Evolutionary conservation across 208 protist genomes (phyloP).

Genomic region (Crithidia thermophila): DNA sequence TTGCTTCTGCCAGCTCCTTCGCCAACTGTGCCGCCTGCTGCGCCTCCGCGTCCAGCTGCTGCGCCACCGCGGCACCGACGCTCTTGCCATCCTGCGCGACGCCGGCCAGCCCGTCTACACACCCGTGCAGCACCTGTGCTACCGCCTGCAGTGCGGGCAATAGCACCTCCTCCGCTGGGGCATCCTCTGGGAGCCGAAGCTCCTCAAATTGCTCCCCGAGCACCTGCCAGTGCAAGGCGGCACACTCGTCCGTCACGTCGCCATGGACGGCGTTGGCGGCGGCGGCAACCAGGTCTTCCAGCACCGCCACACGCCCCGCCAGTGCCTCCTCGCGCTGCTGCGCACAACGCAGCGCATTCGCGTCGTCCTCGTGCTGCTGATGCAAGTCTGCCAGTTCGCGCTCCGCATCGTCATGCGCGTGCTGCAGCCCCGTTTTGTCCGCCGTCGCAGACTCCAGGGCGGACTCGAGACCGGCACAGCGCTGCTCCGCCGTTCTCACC

Average conservation of each 20-base stretch:
- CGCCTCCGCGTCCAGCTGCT: slow-evolving; percentile 23
- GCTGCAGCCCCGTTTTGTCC: slow-evolving; percentile 1
- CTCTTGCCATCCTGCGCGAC: background rate
- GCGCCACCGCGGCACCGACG: background rate
- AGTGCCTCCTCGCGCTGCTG: background rate
- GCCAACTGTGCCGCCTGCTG: slow-evolving; percentile 1
- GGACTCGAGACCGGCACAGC: background rate
- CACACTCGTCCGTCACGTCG: background rate
- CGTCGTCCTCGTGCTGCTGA: slow-evolving; percentile 7
- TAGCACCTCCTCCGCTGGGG: background rate
- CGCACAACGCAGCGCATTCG: background rate
- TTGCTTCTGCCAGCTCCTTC: background rate
- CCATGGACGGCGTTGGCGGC: slow-evolving; percentile 1
- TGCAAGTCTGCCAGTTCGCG: slow-evolving; percentile 7
- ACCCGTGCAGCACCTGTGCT: background rate
- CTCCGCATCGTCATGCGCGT: slow-evolving; percentile 4
- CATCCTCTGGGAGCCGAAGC: background rate
- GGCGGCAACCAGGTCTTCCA: slow-evolving; percentile 5
- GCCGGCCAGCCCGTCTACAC: background rate
- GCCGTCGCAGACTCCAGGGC: background rate
- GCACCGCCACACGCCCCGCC: background rate
- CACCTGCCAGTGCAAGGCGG: slow-evolving; percentile 8
- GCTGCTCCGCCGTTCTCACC: background rate
- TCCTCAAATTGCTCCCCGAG: background rate
- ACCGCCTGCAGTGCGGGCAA: background rate